A percentile compares a stretch with the other conserved stretches of the same genome.
Evolutionary conservation across 179 eudicot species (phyloP).

Genomic region (Camellia oleifera): DNA sequence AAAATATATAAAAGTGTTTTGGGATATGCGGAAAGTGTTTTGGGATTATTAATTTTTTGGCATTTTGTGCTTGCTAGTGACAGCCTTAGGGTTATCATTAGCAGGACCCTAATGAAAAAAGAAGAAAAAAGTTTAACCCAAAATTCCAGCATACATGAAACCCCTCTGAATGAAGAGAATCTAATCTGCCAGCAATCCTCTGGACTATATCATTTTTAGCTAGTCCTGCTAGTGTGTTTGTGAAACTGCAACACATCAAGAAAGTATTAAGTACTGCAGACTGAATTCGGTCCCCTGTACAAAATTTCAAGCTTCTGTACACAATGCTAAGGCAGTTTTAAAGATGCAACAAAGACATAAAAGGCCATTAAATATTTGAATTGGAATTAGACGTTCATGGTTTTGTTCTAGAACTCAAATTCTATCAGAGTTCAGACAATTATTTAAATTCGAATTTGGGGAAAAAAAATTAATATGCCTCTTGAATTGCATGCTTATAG

Average conservation of each 20-base stretch:
- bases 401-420: not conserved
- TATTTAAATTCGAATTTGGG: not conserved
- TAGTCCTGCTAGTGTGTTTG: constrained; percentile 70
- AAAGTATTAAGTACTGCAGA: not conserved
- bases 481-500: not conserved
- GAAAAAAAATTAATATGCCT: not conserved
- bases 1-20: too few relatives aligned
- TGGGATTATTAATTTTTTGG: too few relatives aligned
- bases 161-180: constrained; percentile 94
- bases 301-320: constrained; percentile 3
- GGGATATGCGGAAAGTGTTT: too few relatives aligned
- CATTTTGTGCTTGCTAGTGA: too few relatives aligned
- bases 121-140: not conserved
- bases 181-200: constrained; percentile 84
- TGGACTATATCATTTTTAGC: constrained; percentile 78
- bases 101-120: not conserved
- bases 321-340: not conserved
- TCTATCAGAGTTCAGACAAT: constrained; percentile 1
- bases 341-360: not conserved
- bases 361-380: not conserved
- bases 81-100: too few relatives aligned
- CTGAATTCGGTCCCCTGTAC: not conserved
- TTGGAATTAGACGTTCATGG: constrained; percentile 1
- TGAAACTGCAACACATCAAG: constrained; percentile 54
- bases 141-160: constrained; percentile 66